Evolutionary conservation across 306 rosid genomes (phyloP).

Genomic region (Astragalus glycyphyllos): DNA sequence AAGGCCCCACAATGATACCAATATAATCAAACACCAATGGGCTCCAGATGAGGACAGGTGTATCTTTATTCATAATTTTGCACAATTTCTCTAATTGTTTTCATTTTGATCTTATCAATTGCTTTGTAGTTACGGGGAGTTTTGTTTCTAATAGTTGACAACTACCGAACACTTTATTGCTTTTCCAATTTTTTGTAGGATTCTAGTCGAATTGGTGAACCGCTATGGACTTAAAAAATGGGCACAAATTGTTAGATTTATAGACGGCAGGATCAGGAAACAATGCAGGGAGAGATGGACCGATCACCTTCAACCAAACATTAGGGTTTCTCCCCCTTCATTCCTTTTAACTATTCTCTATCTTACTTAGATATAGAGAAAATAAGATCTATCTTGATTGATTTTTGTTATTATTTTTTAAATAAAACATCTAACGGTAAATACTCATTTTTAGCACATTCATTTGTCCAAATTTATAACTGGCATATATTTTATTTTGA

Average conservation of each 20-base stretch:
- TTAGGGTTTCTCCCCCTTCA: constrained; percentile 55
- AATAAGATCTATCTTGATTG: no score
- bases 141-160: neutral
- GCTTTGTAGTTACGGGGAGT: neutral
- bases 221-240: constrained; percentile 64
- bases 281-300: constrained; percentile 95
- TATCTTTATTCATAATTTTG: neutral
- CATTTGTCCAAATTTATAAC: neutral
- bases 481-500: neutral
- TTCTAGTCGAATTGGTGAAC: constrained; percentile 52
- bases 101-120: neutral
- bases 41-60: constrained; percentile 68
- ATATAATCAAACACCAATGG: constrained; percentile 75
- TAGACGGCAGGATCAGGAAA: constrained; percentile 74
- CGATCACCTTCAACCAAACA: constrained; percentile 77
- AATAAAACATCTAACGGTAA: neutral
- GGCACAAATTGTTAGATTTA: constrained; percentile 59
- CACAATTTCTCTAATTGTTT: neutral
- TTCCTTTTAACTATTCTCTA: neutral
- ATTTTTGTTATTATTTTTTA: no score
- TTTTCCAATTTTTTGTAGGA: constrained; percentile 47
- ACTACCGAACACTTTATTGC: neutral
- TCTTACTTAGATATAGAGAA: neutral
- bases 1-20: constrained; percentile 11
- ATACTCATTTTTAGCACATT: neutral